These are phyloP conservation scores for Starmerella etchellsii DNA, from an alignment of 805 yeast genomes.

Conservation along the genomic window DNA sequence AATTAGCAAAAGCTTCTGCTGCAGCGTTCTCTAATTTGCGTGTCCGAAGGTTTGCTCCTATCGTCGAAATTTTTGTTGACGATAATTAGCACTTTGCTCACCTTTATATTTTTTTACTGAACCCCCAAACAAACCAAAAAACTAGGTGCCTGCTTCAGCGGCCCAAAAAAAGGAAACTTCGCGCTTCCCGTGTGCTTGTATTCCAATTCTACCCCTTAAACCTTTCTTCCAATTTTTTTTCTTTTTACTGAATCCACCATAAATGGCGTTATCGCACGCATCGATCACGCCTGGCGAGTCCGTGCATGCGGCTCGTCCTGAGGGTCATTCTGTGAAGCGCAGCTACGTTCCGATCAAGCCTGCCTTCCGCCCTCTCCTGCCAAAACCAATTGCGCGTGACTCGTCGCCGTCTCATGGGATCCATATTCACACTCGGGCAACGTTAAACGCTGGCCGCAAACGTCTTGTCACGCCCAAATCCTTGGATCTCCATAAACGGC, in stretches of 20 bases:
- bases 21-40: too few species aligned
- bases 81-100: too few species aligned
- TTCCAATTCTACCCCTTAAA: too few species aligned
- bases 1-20: too few species aligned
- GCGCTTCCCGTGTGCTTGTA: too few species aligned
- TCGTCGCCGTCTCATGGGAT: constrained; percentile 6
- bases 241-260: background rate
- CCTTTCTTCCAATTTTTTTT: too few species aligned
- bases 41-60: too few species aligned
- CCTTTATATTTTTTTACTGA: too few species aligned
- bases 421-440: constrained; percentile 14
- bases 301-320: background rate
- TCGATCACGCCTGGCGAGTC: background rate
- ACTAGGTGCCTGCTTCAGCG: too few species aligned
- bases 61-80: too few species aligned
- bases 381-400: constrained; percentile 22
- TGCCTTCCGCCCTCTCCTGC: constrained; percentile 27
- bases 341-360: constrained; percentile 26
- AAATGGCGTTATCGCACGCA: background rate
- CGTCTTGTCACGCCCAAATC: constrained; percentile 3
- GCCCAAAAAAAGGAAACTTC: too few species aligned
- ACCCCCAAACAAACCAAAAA: too few species aligned
- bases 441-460: constrained; percentile 8
- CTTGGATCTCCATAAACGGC: constrained; percentile 4
- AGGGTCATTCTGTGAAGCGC: constrained; percentile 4